A percentile compares a stretch with the other conserved stretches of the same genome.
phyloP scores from a whole-genome alignment of 148 eudicot genomes.

The Diospyros lotus region DNA sequence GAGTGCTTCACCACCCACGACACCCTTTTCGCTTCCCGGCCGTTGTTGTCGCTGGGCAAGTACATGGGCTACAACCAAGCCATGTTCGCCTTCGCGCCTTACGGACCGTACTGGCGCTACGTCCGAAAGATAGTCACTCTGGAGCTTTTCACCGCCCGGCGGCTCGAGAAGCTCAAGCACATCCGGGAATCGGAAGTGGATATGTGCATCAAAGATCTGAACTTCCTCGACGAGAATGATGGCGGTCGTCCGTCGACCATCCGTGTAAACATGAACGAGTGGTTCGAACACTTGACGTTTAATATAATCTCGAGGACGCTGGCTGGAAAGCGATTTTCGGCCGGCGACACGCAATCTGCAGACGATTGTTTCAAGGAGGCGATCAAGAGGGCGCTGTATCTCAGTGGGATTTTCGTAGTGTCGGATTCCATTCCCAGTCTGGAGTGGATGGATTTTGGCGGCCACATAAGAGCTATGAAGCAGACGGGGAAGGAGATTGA shows the following conservation, averaged over 20 bases:
- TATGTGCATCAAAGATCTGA: not conserved
- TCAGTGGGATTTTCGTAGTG: not conserved
- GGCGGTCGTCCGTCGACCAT: not conserved
- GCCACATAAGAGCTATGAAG: not conserved
- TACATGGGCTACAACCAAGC: constrained; percentile 1
- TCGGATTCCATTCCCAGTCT: constrained; percentile 4
- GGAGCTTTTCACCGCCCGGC: not conserved
- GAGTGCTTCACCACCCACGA: constrained; percentile 12
- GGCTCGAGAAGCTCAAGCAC: constrained; percentile 3
- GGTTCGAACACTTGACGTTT: constrained; percentile 1
- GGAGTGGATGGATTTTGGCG: not conserved
- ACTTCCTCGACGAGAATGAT: not conserved
- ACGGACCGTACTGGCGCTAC: constrained; percentile 6
- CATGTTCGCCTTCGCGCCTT: not conserved
- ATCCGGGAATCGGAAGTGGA: not conserved
- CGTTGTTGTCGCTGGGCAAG: not conserved
- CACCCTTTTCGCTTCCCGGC: not conserved
- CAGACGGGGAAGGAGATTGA: not conserved
- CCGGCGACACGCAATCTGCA: not conserved
- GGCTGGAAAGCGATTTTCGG: not conserved
- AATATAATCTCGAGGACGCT: not conserved
- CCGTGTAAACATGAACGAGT: not conserved
- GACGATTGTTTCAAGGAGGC: not conserved
- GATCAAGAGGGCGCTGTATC: not conserved
- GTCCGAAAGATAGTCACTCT: not conserved